Evolutionary conservation across 306 rosid genomes (phyloP).

Genomic region (Cucumis melo): DNA sequence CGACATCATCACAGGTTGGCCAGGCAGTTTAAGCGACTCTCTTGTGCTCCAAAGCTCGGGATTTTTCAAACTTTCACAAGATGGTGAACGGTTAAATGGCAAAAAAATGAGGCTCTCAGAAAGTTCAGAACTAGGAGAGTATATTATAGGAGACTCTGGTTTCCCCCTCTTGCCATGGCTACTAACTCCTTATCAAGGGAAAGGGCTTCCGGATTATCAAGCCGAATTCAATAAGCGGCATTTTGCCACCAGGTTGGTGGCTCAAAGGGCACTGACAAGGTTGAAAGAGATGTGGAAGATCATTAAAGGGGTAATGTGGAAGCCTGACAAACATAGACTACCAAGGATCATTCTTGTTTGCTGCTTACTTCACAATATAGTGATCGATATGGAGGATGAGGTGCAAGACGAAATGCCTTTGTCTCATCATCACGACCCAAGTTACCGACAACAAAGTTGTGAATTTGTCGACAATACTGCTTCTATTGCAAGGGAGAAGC

Average conservation of each 20-base stretch:
- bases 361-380: slow-evolving; percentile 75
- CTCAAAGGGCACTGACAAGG: slow-evolving; percentile 58
- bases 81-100: slow-evolving; percentile 48
- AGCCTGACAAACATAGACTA: slow-evolving; percentile 61
- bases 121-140: slow-evolving; percentile 42
- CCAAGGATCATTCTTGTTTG: slow-evolving; percentile 79
- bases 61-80: slow-evolving; percentile 44
- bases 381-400: slow-evolving; percentile 66
- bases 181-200: slow-evolving; percentile 56
- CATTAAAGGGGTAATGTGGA: slow-evolving; percentile 81
- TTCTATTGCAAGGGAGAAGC: slow-evolving; percentile 38
- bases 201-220: slow-evolving; percentile 33
- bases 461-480: slow-evolving; percentile 36
- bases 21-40: slow-evolving; percentile 65
- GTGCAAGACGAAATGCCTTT: slow-evolving; percentile 31
- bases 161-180: slow-evolving; percentile 83
- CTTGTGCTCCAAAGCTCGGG: slow-evolving; percentile 47
- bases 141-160: slow-evolving; percentile 57
- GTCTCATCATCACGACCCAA: slow-evolving; percentile 47
- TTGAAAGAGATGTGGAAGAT: slow-evolving; percentile 74
- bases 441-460: slow-evolving; percentile 49
- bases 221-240: slow-evolving; percentile 48
- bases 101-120: slow-evolving; percentile 23
- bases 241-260: slow-evolving; percentile 51
- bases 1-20: slow-evolving; percentile 76